Conservation (phyloP, 1,284 basidiomycete species). For the Cutaneotrichosporon daszewskae region DNA sequence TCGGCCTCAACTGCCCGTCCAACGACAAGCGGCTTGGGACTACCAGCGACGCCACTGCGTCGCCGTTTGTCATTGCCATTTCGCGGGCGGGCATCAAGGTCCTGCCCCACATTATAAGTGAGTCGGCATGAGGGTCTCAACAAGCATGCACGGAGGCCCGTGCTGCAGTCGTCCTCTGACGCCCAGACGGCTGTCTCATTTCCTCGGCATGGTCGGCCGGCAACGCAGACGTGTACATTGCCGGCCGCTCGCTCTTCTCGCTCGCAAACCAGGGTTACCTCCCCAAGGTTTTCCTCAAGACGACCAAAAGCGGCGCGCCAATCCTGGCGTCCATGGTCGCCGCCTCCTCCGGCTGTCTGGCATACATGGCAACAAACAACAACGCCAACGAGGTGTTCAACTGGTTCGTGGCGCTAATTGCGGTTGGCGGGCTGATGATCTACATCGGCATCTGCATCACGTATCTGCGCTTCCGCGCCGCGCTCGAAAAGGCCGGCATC, state of each 20-base stretch:
- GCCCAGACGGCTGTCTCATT: conserved; percentile 33
- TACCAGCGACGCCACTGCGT: conserved; percentile 14
- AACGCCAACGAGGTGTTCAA: conserved; percentile 64
- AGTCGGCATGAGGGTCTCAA: too few species aligned
- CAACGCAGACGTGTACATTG: conserved; percentile 31
- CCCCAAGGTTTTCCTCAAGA: conserved; percentile 20
- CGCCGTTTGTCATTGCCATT: conserved; percentile 41
- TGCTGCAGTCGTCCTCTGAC: too few species aligned
- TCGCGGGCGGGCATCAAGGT: conserved; percentile 38
- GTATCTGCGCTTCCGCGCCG: conserved; percentile 21
- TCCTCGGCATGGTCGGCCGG: conserved; percentile 44
- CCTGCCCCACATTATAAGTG: conserved; percentile 42
- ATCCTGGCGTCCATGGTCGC: conserved; percentile 60
- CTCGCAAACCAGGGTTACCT: conserved; percentile 30
- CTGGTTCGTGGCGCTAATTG: conserved; percentile 65
- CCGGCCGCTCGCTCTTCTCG: conserved; percentile 27
- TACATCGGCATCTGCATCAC: conserved; percentile 31
- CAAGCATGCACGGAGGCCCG: too few species aligned
- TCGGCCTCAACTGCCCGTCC: conserved; percentile 16
- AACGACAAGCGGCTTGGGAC: conserved; percentile 17
- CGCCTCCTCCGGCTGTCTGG: conserved; percentile 56
- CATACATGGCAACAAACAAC: conserved; percentile 56
- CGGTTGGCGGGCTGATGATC: conserved; percentile 51
- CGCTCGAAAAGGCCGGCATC: conserved; percentile 1
- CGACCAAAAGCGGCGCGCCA: conserved; percentile 20